These are phyloP conservation scores for Pestalotiopsis sp. DNA, from an alignment of 2,329 filamentous ascomycete genomes.

Conservation along the genomic window DNA sequence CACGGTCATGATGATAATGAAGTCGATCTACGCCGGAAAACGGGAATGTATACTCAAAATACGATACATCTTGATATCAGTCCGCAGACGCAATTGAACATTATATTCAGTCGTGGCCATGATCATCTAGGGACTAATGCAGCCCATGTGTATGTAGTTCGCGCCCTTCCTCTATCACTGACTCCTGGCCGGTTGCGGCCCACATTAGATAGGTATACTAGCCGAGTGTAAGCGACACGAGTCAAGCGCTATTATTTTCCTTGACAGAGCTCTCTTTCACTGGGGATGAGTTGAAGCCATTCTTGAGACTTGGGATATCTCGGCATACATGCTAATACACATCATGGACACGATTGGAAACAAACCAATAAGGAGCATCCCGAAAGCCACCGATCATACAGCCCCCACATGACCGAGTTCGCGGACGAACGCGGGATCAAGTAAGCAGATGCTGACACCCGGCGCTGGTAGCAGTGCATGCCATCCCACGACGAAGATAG, in stretches of 20 bases:
- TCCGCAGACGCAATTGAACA: not conserved
- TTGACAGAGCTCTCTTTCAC: not conserved
- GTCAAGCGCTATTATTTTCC: not conserved
- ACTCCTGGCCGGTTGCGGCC: not conserved
- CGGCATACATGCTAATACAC: not conserved
- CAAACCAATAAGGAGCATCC: too few relatives aligned
- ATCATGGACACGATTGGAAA: not conserved
- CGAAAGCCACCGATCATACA: not conserved
- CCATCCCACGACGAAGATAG: not conserved
- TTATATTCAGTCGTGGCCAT: not conserved
- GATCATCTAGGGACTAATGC: not conserved
- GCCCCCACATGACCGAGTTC: not conserved
- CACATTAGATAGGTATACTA: not conserved
- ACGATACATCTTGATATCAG: not conserved
- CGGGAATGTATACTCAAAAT: not conserved
- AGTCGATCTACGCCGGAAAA: not conserved
- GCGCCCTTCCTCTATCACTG: not conserved
- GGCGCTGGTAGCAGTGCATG: not conserved
- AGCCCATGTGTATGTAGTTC: not conserved
- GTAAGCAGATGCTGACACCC: not conserved
- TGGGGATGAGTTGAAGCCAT: too few relatives aligned
- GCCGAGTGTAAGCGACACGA: not conserved
- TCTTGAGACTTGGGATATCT: not conserved
- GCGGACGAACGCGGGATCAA: not conserved
- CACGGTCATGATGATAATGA: not conserved